These are phyloP conservation scores for Coemansia sp. DNA, from an alignment of 192 early-diverging fungal species.

Conservation along the genomic window DNA sequence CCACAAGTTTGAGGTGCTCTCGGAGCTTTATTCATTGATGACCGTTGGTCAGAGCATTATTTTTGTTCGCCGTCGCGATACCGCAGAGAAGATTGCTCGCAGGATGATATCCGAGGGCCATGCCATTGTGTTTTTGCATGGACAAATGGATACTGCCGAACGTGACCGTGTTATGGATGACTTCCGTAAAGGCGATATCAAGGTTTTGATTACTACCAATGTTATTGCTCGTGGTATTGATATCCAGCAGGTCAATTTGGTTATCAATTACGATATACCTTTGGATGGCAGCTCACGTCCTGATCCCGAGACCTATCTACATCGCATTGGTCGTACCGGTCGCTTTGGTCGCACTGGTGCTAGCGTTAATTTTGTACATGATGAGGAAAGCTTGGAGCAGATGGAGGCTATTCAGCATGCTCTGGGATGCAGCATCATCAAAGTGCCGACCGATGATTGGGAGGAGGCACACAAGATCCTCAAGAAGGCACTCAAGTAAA, in stretches of 20 bases:
- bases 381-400: slow-evolving; percentile 64
- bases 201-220: slow-evolving; percentile 96
- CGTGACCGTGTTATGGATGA: slow-evolving; percentile 91
- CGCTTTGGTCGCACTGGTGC: slow-evolving; percentile 94
- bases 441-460: slow-evolving; percentile 78
- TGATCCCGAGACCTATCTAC: slow-evolving; percentile 93
- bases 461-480: slow-evolving; percentile 81
- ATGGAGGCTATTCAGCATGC: slow-evolving; percentile 82
- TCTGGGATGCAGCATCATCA: slow-evolving; percentile 74
- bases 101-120: slow-evolving; percentile 81
- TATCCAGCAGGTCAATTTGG: slow-evolving; percentile 90
- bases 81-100: slow-evolving; percentile 74
- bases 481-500: slow-evolving; percentile 69
- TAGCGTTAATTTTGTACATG: slow-evolving; percentile 92
- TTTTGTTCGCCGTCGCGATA: slow-evolving; percentile 80
- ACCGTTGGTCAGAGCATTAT: slow-evolving; percentile 97
- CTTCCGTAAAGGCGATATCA: slow-evolving; percentile 84
- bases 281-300: slow-evolving; percentile 59
- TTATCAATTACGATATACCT: slow-evolving; percentile 97
- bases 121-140: slow-evolving; percentile 78
- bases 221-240: slow-evolving; percentile 98
- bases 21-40: slow-evolving; percentile 72
- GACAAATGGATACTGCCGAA: slow-evolving; percentile 66
- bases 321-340: slow-evolving; percentile 97
- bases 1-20: slow-evolving; percentile 78